Base-by-base conservation (phyloP, 1,284 basidiomycete species). In the Papiliotrema nemorosa region DNA sequence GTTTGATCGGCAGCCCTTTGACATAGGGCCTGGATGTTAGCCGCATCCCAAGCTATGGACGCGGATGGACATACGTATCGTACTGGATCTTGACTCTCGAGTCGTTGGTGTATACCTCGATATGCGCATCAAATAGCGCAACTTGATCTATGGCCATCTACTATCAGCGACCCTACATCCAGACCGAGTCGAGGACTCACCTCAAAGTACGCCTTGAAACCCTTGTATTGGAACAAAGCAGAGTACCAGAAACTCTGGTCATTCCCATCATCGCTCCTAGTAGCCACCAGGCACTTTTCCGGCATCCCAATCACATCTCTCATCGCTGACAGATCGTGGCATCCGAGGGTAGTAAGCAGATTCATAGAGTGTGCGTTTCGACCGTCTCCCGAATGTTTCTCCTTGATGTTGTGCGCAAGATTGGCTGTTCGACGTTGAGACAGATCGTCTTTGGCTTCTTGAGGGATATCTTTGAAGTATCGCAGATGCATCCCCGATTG, bases 301-400 rank as follows among this genome's bases (percentile, higher is more conserved):
- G 73, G 73, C 63, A 70, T 62, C 13, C 72, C 73, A 7, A 74
- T 35, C 1, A 74, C 53, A 58, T 77, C 76, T n/a, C 76, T 59
- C 75, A 78, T 77, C 10, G 73, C 72, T 26, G 63, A 66, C 10
- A 77, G 54, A 53, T 76, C 76, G 54, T 78, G 76, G 27, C 60
- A 63, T 4, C 63, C 69, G 13, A 78, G 56, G 5, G 64, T 55
- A 13, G 69, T 68, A 0, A 78, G 64, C 12, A 77, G 54, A 6
- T 55, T 56, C 57, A 68, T 75, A 3, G 68, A 62, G 22, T 50
- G 44, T 16, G 44, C 50, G 47, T 75, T 66, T 13, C 63, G 59
- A 1, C 54, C 40, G 47, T 66, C 57, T 2, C 12, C 5, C 6
- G 40, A 13, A 4, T 41, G 49, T 10, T 37, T 14, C 10, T 49